Base-by-base conservation (phyloP, 2,329 filamentous ascomycete genomes). In the Chaetoscypha palmicola region DNA sequence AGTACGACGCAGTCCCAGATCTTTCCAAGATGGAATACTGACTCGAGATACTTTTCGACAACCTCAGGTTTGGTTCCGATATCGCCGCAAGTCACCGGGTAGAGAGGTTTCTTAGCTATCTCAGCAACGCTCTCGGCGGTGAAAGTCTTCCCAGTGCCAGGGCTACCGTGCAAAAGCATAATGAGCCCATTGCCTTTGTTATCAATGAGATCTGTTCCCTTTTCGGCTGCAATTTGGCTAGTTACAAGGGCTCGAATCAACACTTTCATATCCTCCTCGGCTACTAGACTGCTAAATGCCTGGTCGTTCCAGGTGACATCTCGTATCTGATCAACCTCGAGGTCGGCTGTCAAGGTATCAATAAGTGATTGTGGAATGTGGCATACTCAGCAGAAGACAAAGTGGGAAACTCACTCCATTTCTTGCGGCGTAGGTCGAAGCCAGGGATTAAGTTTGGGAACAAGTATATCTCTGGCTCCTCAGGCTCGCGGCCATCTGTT, bases 41-140 rank as follows among this genome's bases (percentile, higher is more conserved):
- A 35, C 30, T 56, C 37, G 2, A 58, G 43, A 37, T 60, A 57
- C 30, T 41, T 66, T 60, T 90, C 85, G 0, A 90, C 72, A 12
- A 73, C 73, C 46, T 73, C 70, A 0, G 80, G 74, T 42, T 81
- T 74, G 1, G 78, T 66, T 19, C 85, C 84, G 0, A 90, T 71
- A 58, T 89, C 84, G 22, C 84, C 84, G 0, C 82, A 82, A 48
- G 66, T 68, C 36, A 77, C 66, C 19, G 64, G 66, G 52, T 75
- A 74, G 2, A 77, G 64, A 1, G 73, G 74, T 30, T 67, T 66
- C 34, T 63, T 62, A 48, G 70, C 68, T 51, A 67, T 62, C 59
- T 76, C 72, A 1, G 73, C 71, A 2, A 76, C 68, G 70, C 35
- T 47, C 24, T 34, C 50, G 3, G 51, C 51, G 5, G 51, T 54